A percentile compares a stretch with the other conserved stretches of the same genome.
phyloP scores from a whole-genome alignment of 2,329 filamentous ascomycete genomes.

The Fusarium nelsonii region DNA sequence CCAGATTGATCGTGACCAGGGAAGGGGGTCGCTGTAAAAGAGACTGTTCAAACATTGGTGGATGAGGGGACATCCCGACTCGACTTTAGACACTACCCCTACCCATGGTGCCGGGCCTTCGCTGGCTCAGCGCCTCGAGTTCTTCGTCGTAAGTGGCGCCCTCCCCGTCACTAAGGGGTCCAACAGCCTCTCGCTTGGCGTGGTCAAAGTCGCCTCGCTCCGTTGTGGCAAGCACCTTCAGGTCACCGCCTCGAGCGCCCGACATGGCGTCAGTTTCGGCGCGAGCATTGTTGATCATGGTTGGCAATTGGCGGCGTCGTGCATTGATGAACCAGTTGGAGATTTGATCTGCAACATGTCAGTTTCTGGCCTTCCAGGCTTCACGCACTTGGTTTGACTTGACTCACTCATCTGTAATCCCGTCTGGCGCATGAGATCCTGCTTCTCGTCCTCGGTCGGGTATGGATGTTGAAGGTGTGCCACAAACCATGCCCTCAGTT shows the following conservation, averaged over 20 bases:
- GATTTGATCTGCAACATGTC: slow-evolving; percentile 68
- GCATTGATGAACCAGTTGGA: slow-evolving; percentile 88
- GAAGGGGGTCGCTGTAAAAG: slow-evolving; percentile 25
- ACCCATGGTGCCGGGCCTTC: slow-evolving; percentile 55
- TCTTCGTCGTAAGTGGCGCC: slow-evolving; percentile 61
- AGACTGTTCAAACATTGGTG: slow-evolving; percentile 1
- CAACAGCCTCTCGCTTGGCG: slow-evolving; percentile 52
- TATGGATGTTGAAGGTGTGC: slow-evolving; percentile 85
- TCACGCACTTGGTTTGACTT: slow-evolving; percentile 5
- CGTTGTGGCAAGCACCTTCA: slow-evolving; percentile 55
- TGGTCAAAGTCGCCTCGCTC: slow-evolving; percentile 57
- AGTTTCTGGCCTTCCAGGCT: slow-evolving; percentile 15
- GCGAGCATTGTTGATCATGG: slow-evolving; percentile 68
- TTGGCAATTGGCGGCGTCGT: slow-evolving; percentile 72
- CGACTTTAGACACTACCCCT: slow-evolving; percentile 60
- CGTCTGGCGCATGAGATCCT: slow-evolving; percentile 81
- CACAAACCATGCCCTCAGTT: slow-evolving; percentile 83
- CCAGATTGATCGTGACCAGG: slow-evolving; percentile 20
- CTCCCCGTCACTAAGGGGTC: slow-evolving; percentile 62
- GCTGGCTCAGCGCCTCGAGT: slow-evolving; percentile 50
- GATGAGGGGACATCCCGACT: slow-evolving; percentile 2
- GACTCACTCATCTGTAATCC: slow-evolving; percentile 81
- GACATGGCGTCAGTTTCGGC: slow-evolving; percentile 64
- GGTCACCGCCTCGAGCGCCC: slow-evolving; percentile 51
- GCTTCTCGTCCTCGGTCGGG: slow-evolving; percentile 88